Conservation (phyloP, 2,329 filamentous ascomycete species). For the Sporothrix euskadiensis region DNA sequence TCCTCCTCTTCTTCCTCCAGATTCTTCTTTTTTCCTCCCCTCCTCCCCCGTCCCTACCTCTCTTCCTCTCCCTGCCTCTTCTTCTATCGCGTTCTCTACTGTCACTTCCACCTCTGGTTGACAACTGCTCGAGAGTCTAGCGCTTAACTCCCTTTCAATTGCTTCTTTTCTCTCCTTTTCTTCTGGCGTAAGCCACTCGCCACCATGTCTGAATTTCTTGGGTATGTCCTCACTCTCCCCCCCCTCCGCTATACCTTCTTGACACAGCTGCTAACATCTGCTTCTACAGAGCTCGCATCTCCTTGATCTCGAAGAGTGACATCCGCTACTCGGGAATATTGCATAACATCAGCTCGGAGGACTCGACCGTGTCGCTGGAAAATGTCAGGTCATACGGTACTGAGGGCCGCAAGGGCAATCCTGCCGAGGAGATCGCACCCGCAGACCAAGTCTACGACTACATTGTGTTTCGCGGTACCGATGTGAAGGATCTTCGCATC, state of each 20-base stretch:
- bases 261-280: constrained; percentile 18
- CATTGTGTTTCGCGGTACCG: constrained; percentile 96
- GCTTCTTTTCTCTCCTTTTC: neutral
- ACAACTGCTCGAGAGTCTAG: neutral
- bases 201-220: constrained; percentile 33
- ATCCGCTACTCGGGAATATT: constrained; percentile 80
- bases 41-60: neutral
- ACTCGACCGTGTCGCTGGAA: constrained; percentile 93
- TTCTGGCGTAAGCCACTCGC: neutral
- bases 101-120: neutral
- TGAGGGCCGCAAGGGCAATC: constrained; percentile 79
- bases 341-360: constrained; percentile 97
- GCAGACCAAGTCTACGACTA: constrained; percentile 94
- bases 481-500: constrained; percentile 96
- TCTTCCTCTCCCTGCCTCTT: neutral
- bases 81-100: neutral
- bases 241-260: neutral
- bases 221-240: constrained; percentile 25
- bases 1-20: neutral
- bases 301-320: constrained; percentile 34
- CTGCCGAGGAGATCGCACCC: constrained; percentile 77
- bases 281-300: constrained; percentile 32
- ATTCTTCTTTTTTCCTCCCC: neutral
- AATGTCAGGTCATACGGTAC: constrained; percentile 94
- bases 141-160: neutral